Base-by-base conservation (phyloP, 2,329 filamentous ascomycete species). In the Chaetomiaceae sp. region DNA sequence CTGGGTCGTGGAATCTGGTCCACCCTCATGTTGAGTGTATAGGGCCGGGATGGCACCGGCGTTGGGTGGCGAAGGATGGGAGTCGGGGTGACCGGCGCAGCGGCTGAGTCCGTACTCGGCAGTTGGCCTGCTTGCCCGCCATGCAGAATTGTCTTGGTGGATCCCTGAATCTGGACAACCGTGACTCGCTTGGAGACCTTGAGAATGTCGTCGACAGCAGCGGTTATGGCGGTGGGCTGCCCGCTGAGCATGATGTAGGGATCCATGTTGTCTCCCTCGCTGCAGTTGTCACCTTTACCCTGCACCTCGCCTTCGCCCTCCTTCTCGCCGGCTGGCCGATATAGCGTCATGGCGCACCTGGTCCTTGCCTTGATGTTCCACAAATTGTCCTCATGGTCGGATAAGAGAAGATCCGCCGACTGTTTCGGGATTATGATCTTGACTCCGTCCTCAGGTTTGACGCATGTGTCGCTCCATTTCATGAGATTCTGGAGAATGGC, bases 1-100 rank as follows among this genome's bases (percentile, higher is more conserved):
- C 51, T 34, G 0, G 75, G 75, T 25, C 61, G 64, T 0, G 70
- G 66, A 8, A 75, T 69, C 37, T 71, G 61, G 51, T 75, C 67
- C 25, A 73, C 74, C 6, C 65, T 65, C 13, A 59, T 58, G 16
- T 62, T 34, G 3, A 64, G 55, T 3, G 20, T 20, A 41, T 62
- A 57, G 20, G 49, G 32, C 14, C 11, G 32, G 27, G 13, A 14
- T 21, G 46, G 18, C 5, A 32, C 40, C 25, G 48, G 7, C 43
- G 38, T 40, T 11, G 9, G 25, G 37, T 51, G 48, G 8, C 40
- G 21, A 16, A 11, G 16, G 8, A 53, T 16, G 2, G 8, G 37
- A 18, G 25, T 45, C 20, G 20, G 8, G 13, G 32, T 29, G n/a
- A 21, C n/a, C 6, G 8, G 3, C 29, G 36, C 18, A 21, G 21